Conservation (phyloP, 2,329 filamentous ascomycete genomes). For the Amphichorda felina region DNA sequence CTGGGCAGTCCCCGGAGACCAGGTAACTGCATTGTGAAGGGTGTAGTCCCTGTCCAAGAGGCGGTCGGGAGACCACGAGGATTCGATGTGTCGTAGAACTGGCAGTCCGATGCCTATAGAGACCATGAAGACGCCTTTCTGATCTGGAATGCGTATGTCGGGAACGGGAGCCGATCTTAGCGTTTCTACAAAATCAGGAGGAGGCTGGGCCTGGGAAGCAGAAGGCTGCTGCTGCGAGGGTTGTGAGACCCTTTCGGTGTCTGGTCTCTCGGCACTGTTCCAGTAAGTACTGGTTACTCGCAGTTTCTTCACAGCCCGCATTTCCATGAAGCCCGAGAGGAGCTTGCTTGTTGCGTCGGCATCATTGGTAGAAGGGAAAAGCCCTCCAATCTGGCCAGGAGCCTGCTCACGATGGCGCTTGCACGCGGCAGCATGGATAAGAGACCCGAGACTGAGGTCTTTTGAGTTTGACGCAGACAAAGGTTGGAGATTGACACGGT, state of each 20-base stretch:
- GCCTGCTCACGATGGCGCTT: too few species aligned
- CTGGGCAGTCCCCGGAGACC: constrained; percentile 15
- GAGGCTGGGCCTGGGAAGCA: too few species aligned
- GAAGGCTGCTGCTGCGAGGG: too few species aligned
- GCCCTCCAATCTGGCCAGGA: too few species aligned
- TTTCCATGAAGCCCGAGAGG: constrained; percentile 3
- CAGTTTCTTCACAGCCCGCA: not conserved
- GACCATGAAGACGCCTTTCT: constrained; percentile 30
- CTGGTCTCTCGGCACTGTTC: too few species aligned
- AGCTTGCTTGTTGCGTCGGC: constrained; percentile 1
- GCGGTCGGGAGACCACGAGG: constrained; percentile 32
- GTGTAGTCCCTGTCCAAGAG: constrained; percentile 51
- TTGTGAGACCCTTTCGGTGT: too few species aligned
- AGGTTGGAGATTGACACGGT: too few species aligned
- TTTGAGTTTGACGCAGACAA: not conserved
- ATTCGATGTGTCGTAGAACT: constrained; percentile 37
- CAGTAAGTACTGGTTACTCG: too few species aligned
- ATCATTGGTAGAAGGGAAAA: constrained; percentile 1
- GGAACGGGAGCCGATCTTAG: not conserved
- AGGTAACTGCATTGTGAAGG: constrained; percentile 19
- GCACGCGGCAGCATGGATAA: too few species aligned
- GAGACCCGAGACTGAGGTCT: not conserved
- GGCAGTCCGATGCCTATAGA: constrained; percentile 33
- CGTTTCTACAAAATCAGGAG: too few species aligned
- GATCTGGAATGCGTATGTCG: constrained; percentile 5